Evolutionary conservation across 2,329 filamentous ascomycete genomes (phyloP), one percentile per base, ranked within the genome.

Genomic region (Amesomyces nigricolor): DNA sequence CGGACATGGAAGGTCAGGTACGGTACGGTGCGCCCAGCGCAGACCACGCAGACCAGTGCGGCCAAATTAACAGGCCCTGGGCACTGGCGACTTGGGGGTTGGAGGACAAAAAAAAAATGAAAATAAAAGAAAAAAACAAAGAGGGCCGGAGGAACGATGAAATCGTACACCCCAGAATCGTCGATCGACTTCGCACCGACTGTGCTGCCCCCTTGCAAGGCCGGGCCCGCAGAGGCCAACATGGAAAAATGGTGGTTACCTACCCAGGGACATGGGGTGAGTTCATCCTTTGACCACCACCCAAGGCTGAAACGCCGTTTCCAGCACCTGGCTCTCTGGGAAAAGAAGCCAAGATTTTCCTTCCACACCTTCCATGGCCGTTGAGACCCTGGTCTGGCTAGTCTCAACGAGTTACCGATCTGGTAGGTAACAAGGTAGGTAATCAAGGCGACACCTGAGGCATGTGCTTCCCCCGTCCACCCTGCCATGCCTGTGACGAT

Each of bases 241-340:
- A 63, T 64, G 64, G 64, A 64, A 66, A 64, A 63, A 64, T 62
- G 57, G 64, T 49, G 60, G 58, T 61, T 61, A 55, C 54, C 56
- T 47, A 39, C 40, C 49, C 39, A 44, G 53, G 62, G 60, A 50
- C 47, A 44, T 59, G 61, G 60, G 60, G 56, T 47, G 56, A 66
- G 64, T 66, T 67, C 64, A 66, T 64, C 65, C 65, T 66, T 64
- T 64, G 63, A 64, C 56, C 64, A 66, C 60, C 63, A 59, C 60
- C 62, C 65, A 64, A 64, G 63, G 59, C 64, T 66, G 65, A 67
- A 67, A 66, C 65, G 61, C 63, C 57, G 57, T 63, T 62, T 60
- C 62, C 59, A 63, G 58, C 56, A 59, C 59, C 46, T 61, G 61
- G 58, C 56, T 63, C 55, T 58, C 58, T 62, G 64, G 64, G 22